These are phyloP conservation scores for Cinnamomum micranthum DNA, from an alignment of 164 flowering plant genomes.

Conservation along the genomic window DNA sequence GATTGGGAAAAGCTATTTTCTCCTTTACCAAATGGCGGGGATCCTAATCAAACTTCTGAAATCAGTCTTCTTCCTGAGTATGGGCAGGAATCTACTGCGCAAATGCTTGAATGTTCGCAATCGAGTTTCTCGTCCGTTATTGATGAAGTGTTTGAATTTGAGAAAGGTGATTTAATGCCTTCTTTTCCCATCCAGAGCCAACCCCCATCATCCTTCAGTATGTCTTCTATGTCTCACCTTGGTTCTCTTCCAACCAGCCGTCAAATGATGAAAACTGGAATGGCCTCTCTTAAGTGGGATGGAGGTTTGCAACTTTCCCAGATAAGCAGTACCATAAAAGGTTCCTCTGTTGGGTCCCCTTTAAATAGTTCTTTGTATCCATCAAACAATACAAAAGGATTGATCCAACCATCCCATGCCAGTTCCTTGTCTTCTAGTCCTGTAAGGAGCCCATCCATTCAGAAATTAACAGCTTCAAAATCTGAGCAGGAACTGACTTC, in stretches of 20 bases:
- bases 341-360: slow-evolving; percentile 26
- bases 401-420: slow-evolving; percentile 46
- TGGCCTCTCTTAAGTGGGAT: slow-evolving; percentile 63
- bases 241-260: slow-evolving; percentile 38
- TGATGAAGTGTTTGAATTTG: slow-evolving; percentile 88
- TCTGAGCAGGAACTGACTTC: slow-evolving; percentile 88
- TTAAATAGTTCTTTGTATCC: slow-evolving; percentile 39
- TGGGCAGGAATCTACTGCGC: slow-evolving; percentile 39
- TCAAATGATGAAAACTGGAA: slow-evolving; percentile 43
- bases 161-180: slow-evolving; percentile 51
- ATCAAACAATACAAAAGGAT: slow-evolving; percentile 48
- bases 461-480: slow-evolving; percentile 64
- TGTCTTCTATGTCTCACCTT: slow-evolving; percentile 44
- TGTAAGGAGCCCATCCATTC: slow-evolving; percentile 41
- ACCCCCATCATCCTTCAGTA: slow-evolving; percentile 35
- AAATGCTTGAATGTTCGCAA: slow-evolving; percentile 27
- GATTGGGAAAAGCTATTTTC: slow-evolving; percentile 42
- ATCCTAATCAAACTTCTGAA: slow-evolving; percentile 41
- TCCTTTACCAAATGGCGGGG: slow-evolving; percentile 35
- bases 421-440: slow-evolving; percentile 47
- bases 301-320: slow-evolving; percentile 43
- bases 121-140: slow-evolving; percentile 75
- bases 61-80: slow-evolving; percentile 47
- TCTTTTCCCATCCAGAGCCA: slow-evolving; percentile 30
- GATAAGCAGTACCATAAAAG: slow-evolving; percentile 31